These are phyloP conservation scores for Nemophila menziesii DNA, from an alignment of 257 asterid genomes.

Conservation along the genomic window DNA sequence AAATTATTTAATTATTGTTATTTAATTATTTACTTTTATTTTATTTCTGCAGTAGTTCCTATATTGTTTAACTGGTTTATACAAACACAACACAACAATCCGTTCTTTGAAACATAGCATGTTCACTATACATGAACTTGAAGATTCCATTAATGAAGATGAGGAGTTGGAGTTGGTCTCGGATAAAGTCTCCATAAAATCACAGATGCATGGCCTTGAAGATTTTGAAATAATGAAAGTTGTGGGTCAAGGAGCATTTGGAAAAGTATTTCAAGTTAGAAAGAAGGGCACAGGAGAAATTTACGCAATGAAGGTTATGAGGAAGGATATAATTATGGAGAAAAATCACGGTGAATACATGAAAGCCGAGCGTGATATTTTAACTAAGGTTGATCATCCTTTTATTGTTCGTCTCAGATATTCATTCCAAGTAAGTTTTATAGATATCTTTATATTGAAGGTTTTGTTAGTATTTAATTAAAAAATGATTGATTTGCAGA, in stretches of 20 bases:
- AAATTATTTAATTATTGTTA: too few species aligned
- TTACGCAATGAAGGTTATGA: not conserved
- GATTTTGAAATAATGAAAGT: too few species aligned
- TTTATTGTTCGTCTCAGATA: not conserved
- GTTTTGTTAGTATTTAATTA: not conserved
- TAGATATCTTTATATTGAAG: not conserved
- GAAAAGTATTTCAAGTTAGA: not conserved
- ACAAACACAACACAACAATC: too few species aligned
- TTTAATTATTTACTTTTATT: too few species aligned
- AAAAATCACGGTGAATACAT: not conserved
- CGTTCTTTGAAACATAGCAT: too few species aligned
- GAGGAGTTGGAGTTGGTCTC: not conserved
- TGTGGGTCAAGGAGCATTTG: not conserved
- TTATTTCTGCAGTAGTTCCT: too few species aligned
- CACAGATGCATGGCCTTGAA: conserved; percentile 4
- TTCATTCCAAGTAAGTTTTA: too few species aligned
- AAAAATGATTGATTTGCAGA: not conserved
- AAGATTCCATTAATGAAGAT: not conserved
- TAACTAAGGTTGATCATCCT: not conserved
- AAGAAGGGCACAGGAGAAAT: too few species aligned
- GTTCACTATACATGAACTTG: not conserved
- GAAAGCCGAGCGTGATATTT: not conserved
- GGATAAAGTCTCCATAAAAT: conserved; percentile 14
- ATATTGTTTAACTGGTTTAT: too few species aligned
- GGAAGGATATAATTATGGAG: not conserved